A percentile compares a stretch with the other conserved stretches of the same genome.
Conservation (phyloP, 1,139 yeast species). For the Suhomyces kunorum region DNA sequence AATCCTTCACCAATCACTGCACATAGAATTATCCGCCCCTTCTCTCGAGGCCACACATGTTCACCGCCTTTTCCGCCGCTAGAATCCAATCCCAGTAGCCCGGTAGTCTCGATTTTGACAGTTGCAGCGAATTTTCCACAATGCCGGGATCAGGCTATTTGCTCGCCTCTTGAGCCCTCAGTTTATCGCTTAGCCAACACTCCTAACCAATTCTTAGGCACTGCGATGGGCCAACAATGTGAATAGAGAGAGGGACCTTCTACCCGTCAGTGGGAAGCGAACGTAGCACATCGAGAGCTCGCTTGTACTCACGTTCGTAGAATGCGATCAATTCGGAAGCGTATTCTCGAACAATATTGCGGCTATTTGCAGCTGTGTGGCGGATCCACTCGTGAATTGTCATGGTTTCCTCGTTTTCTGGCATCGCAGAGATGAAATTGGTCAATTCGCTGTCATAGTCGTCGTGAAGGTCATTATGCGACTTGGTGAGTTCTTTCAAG, state of each 20-base stretch:
- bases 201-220: too few relatives aligned
- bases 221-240: too few relatives aligned
- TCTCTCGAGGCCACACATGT: too few relatives aligned
- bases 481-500: constrained; percentile 18
- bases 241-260: too few relatives aligned
- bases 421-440: constrained; percentile 65
- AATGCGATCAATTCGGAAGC: constrained; percentile 44
- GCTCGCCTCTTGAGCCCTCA: too few relatives aligned
- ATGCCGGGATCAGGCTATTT: too few relatives aligned
- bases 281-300: constrained; percentile 40
- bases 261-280: constrained; percentile 26
- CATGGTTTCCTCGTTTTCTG: constrained; percentile 67
- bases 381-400: constrained; percentile 70
- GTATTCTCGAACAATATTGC: constrained; percentile 43
- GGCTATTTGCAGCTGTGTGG: constrained; percentile 48
- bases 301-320: constrained; percentile 43
- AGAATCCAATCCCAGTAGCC: too few relatives aligned
- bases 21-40: too few relatives aligned
- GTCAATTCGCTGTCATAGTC: constrained; percentile 67
- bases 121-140: too few relatives aligned
- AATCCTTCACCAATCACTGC: not conserved
- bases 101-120: too few relatives aligned
- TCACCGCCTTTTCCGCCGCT: too few relatives aligned
- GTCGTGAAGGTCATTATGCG: constrained; percentile 40
- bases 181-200: too few relatives aligned